Conservation (phyloP, 768 basidiomycete species). For the Phanerochaete sordida region DNA sequence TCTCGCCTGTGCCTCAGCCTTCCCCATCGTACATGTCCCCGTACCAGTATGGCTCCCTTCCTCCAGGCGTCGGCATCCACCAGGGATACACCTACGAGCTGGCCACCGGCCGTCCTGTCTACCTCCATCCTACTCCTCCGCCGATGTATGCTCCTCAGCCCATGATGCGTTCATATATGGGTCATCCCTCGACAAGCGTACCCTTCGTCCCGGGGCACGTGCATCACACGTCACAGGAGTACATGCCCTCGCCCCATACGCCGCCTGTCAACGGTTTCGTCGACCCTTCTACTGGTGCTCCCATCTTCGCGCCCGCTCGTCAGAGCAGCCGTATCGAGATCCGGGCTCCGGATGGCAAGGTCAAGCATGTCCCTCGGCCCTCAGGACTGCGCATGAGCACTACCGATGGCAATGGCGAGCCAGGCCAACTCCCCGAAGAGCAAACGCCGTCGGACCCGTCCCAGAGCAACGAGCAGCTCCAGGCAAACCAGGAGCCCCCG, state of each 20-base stretch:
- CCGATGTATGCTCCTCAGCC: conserved; percentile 69
- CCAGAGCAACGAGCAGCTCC: conserved; percentile 8
- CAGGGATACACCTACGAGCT: conserved; percentile 82
- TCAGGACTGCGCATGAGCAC: conserved; percentile 44
- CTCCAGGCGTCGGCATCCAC: conserved; percentile 70
- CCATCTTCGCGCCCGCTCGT: conserved; percentile 74
- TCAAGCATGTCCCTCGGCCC: conserved; percentile 25
- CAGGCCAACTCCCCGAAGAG: not conserved
- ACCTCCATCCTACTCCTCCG: conserved; percentile 52
- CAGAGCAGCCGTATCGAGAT: conserved; percentile 73
- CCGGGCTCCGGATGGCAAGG: conserved; percentile 49
- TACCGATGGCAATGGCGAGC: not conserved
- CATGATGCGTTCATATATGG: conserved; percentile 51
- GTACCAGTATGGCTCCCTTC: conserved; percentile 54
- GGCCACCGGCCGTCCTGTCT: conserved; percentile 77
- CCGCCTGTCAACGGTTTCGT: conserved; percentile 62
- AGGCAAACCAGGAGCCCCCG: conserved; percentile 11
- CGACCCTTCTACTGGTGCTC: conserved; percentile 60
- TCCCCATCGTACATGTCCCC: conserved; percentile 69
- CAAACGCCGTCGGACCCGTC: conserved; percentile 10
- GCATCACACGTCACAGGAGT: conserved; percentile 46
- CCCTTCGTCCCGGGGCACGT: conserved; percentile 62
- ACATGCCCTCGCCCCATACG: conserved; percentile 61
- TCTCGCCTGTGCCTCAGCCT: conserved; percentile 32
- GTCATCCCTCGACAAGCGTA: conserved; percentile 38